phyloP scores from a whole-genome alignment of 2,329 filamentous ascomycete genomes.

The Apiospora marii region DNA sequence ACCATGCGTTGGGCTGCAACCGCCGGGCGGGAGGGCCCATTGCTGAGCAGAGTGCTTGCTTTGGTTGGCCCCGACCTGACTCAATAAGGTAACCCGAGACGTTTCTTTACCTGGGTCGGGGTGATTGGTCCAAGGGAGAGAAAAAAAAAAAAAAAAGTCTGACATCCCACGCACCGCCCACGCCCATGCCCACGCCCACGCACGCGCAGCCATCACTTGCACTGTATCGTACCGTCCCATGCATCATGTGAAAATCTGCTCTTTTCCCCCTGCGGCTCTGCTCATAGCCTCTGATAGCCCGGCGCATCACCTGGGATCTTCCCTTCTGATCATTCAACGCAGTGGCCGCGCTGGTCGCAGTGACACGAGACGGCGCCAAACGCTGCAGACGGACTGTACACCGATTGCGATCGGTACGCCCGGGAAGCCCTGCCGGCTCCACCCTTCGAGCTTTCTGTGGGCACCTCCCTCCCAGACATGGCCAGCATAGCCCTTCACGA shows the following conservation, averaged over 20 bases:
- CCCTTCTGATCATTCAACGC: slow-evolving; percentile 13
- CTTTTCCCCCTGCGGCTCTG: slow-evolving; percentile 14
- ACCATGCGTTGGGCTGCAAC: slow-evolving; percentile 16
- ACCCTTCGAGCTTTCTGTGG: not conserved
- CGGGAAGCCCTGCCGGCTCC: slow-evolving; percentile 20
- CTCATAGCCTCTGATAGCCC: slow-evolving; percentile 11
- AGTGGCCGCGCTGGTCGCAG: not conserved
- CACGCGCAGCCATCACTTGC: slow-evolving; percentile 16
- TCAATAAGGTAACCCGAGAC: slow-evolving; percentile 20
- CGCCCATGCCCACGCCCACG: not conserved
- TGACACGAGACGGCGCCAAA: slow-evolving; percentile 20
- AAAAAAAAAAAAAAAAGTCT: not conserved
- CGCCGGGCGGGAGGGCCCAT: slow-evolving; percentile 2
- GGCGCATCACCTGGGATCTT: slow-evolving; percentile 14
- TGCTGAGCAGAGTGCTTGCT: slow-evolving; percentile 1
- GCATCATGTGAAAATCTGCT: slow-evolving; percentile 22
- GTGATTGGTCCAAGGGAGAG: not conserved
- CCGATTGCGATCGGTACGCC: slow-evolving; percentile 20
- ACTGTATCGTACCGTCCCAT: slow-evolving; percentile 14
- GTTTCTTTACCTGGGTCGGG: not conserved
- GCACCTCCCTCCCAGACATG: not conserved
- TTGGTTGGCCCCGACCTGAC: not conserved
- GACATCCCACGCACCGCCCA: not conserved
- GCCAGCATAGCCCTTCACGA: slow-evolving; percentile 24
- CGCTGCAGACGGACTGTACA: slow-evolving; percentile 15